Percentiles rank a stretch among this genome's conserved stretches.
Conservation (phyloP, 208 protist species). For the Entamoeba nuttalli region DNA sequence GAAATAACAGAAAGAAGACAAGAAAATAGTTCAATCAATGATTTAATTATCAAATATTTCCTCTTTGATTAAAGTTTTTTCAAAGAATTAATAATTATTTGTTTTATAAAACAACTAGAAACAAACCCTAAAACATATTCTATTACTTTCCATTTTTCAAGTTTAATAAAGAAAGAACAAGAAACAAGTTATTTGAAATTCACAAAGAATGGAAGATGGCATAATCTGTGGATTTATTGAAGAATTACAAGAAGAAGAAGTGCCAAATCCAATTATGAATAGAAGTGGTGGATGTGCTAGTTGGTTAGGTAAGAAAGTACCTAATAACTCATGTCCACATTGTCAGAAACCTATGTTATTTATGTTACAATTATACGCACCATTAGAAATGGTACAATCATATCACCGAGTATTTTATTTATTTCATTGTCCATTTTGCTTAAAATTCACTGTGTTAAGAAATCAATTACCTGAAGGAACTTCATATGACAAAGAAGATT, state of each 20-base stretch:
- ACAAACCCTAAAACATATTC: too few relatives aligned
- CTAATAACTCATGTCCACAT: not conserved
- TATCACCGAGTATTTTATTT: not conserved
- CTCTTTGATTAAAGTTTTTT: too few relatives aligned
- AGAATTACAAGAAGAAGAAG: not conserved
- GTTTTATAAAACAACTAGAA: too few relatives aligned
- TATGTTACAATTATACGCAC: not conserved
- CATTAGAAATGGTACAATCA: not conserved
- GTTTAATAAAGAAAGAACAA: too few relatives aligned
- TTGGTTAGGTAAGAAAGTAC: not conserved
- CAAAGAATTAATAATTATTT: too few relatives aligned
- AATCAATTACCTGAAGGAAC: not conserved
- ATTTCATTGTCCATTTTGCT: not conserved
- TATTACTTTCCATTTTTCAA: too few relatives aligned
- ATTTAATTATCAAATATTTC: too few relatives aligned
- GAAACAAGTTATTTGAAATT: too few relatives aligned
- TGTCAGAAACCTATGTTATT: not conserved
- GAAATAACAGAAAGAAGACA: too few relatives aligned
- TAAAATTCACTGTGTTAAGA: not conserved
- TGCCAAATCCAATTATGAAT: not conserved
- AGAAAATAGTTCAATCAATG: too few relatives aligned
- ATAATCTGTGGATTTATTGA: not conserved
- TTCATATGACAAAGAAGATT: not conserved
- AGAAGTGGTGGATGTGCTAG: not conserved
- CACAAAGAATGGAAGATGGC: not conserved